Base-by-base conservation (phyloP, 139 green algal genomes). In the Dunaliella primolecta region DNA sequence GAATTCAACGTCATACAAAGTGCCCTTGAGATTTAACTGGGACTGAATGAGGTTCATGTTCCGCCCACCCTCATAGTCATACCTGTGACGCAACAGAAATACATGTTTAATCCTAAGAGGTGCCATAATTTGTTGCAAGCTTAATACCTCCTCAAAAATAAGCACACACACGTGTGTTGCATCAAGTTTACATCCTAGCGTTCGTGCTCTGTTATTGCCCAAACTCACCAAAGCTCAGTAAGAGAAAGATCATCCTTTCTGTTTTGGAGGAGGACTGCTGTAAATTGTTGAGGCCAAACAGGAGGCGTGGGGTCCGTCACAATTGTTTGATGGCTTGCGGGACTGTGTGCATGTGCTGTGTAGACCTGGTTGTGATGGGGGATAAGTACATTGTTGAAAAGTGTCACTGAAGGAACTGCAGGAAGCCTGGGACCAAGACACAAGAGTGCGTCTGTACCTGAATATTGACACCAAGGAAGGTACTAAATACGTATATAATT, bases 181-280 rank as follows among this genome's bases (percentile, higher is more conserved):
- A 3, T 15, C 71, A 31, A 77, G n/a, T n/a, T n/a, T n/a, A n/a
- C n/a, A n/a, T n/a, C n/a, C n/a, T n/a, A n/a, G n/a, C n/a, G n/a
- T n/a, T n/a, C n/a, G n/a, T n/a, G n/a, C n/a, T n/a, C n/a, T n/a
- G n/a, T n/a, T n/a, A n/a, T n/a, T n/a, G n/a, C n/a, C n/a, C n/a
- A n/a, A n/a, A n/a, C 75, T 15, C 7, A 80, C 75, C 57, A 84
- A 20, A 84, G 81, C 27, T 84, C 81, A 34, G 77, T 64, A 32
- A 84, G 30, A 2, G 56, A 64, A 7, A 84, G 33, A 2, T 56
- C 2, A 64, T 79, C 79, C n/a, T 23, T 79, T 1, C 81, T 34
- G 70, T 84, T 84, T 30, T 84, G 29, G 31, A 84, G 77, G n/a
- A 84, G 55, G 24, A 75, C 27, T 25, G 81, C 81, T 80, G 77